phyloP scores from a whole-genome alignment of 176 grass and related monocot species.

The Neostapfia colusana region DNA sequence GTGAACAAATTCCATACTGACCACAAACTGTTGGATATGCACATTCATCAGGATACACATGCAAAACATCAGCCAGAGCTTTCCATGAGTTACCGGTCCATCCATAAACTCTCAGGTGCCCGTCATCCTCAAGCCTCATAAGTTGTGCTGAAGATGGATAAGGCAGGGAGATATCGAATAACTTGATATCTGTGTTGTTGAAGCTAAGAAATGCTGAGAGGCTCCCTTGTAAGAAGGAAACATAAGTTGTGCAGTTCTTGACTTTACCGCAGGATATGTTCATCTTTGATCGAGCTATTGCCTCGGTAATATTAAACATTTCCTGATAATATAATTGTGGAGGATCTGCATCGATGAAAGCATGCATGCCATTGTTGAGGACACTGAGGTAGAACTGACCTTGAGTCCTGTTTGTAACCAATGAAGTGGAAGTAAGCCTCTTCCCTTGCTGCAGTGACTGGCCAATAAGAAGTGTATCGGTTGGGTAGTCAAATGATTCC shows the following conservation, averaged over 20 bases:
- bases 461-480: conserved; percentile 53
- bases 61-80: conserved; percentile 41
- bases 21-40: conserved; percentile 64
- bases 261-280: conserved; percentile 37
- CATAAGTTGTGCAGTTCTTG: conserved; percentile 32
- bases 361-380: conserved; percentile 43
- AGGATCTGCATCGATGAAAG: conserved; percentile 42
- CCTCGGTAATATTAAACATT: conserved; percentile 37
- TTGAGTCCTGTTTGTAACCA: conserved; percentile 37
- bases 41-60: conserved; percentile 42
- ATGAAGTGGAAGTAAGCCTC: conserved; percentile 42
- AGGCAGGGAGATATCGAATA: conserved; percentile 42
- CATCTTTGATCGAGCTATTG: conserved; percentile 35
- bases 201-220: conserved; percentile 45
- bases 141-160: conserved; percentile 46
- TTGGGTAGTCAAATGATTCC: conserved; percentile 62
- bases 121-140: conserved; percentile 62
- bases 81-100: conserved; percentile 38
- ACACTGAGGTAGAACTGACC: conserved; percentile 60
- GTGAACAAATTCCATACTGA: conserved; percentile 59
- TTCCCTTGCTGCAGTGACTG: conserved; percentile 59
- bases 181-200: conserved; percentile 17
- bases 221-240: conserved; percentile 54
- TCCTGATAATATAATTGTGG: conserved; percentile 44
- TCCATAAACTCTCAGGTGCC: conserved; percentile 52